These are phyloP conservation scores for Termitomyces sp. DNA, from an alignment of 768 basidiomycete genomes.

Conservation along the genomic window DNA sequence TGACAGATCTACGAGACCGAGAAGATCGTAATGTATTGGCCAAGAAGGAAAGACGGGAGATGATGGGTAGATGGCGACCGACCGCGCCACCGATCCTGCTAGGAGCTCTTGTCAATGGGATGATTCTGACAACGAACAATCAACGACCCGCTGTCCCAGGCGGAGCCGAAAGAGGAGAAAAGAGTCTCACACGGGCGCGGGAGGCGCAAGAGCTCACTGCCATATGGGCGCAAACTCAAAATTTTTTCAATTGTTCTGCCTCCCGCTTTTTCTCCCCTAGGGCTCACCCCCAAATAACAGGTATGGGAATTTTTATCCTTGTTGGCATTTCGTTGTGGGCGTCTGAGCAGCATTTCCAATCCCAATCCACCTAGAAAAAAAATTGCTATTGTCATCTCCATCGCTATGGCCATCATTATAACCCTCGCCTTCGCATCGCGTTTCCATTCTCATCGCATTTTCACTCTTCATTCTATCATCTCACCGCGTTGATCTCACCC, in stretches of 20 bases:
- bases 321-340: not conserved
- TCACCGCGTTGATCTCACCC: not conserved
- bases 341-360: no score
- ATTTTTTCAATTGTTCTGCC: not conserved
- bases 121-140: not conserved
- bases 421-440: not conserved
- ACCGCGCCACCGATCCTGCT: not conserved
- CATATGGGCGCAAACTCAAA: not conserved
- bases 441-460: not conserved
- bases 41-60: not conserved
- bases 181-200: no score
- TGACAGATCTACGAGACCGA: not conserved
- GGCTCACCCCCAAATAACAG: no score
- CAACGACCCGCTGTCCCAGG: not conserved
- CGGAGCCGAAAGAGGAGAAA: not conserved
- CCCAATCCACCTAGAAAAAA: no score
- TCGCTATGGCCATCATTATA: not conserved
- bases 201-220: not conserved
- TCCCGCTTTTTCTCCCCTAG: no score
- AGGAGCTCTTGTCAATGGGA: not conserved
- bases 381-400: not conserved
- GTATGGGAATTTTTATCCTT: not conserved
- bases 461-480: not conserved
- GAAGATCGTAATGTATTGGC: not conserved
- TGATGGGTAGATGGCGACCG: not conserved